Percentiles rank a stretch among this genome's conserved stretches.
Conservation (phyloP, 202 grass and related monocot genomes). For the Brachypodium distachyon region DNA sequence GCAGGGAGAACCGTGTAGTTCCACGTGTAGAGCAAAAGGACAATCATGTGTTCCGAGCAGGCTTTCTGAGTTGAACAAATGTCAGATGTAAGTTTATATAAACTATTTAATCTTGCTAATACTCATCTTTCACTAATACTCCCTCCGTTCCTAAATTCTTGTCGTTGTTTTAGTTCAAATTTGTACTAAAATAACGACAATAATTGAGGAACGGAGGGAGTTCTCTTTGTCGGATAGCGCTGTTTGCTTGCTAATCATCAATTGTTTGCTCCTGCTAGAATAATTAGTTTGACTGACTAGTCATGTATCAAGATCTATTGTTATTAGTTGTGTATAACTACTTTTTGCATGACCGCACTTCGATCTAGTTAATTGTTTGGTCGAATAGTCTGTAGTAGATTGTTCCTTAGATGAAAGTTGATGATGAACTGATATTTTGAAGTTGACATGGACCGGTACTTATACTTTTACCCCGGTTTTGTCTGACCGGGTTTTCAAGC, state of each 20-base stretch:
- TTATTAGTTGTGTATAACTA: background rate
- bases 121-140: background rate
- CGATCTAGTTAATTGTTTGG: background rate
- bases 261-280: background rate
- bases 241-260: slow-evolving; percentile 6
- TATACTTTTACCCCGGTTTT: background rate
- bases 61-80: slow-evolving; percentile 68
- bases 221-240: background rate
- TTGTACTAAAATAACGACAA: too few relatives aligned
- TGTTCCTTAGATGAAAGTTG: background rate
- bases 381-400: background rate
- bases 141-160: too few relatives aligned
- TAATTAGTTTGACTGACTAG: background rate
- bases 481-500: background rate
- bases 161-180: too few relatives aligned
- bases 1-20: slow-evolving; percentile 68
- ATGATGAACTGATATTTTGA: background rate
- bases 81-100: slow-evolving; percentile 69
- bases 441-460: background rate
- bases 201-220: too few relatives aligned
- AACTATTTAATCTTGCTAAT: background rate
- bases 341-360: background rate
- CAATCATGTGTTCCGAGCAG: slow-evolving; percentile 83
- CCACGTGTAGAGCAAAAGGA: slow-evolving; percentile 58
- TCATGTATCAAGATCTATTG: background rate